These are phyloP conservation scores for Trichoderma sp. DNA, from an alignment of 2,329 filamentous ascomycete species.

Conservation along the genomic window DNA sequence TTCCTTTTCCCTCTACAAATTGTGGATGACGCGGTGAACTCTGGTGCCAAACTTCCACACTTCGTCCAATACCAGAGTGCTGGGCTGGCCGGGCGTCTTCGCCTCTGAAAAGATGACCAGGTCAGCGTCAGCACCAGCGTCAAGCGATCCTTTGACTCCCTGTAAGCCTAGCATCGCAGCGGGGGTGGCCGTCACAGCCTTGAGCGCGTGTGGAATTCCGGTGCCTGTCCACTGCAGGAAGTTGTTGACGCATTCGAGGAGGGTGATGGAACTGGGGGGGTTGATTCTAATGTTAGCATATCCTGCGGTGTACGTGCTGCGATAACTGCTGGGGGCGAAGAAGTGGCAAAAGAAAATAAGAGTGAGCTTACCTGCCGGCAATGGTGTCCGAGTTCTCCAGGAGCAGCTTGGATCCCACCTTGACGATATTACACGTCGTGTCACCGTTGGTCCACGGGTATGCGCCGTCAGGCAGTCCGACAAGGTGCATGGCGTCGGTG, in stretches of 20 bases:
- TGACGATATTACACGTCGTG: constrained; percentile 58
- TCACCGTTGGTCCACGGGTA: constrained; percentile 83
- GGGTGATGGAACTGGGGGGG: constrained; percentile 59
- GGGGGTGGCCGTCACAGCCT: constrained; percentile 72
- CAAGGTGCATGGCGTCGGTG: constrained; percentile 87
- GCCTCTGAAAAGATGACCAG: constrained; percentile 67
- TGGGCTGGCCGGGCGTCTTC: constrained; percentile 42
- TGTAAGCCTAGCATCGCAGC: constrained; percentile 72
- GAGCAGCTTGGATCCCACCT: constrained; percentile 69
- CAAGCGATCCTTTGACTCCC: constrained; percentile 63
- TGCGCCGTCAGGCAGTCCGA: constrained; percentile 77
- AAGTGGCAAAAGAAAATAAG: background rate
- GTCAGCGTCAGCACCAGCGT: constrained; percentile 64
- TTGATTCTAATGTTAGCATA: background rate
- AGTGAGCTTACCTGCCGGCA: constrained; percentile 63
- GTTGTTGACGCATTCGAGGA: constrained; percentile 82
- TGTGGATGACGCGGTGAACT: constrained; percentile 35
- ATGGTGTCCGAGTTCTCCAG: constrained; percentile 77
- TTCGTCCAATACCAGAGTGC: constrained; percentile 64
- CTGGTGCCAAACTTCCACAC: constrained; percentile 75
- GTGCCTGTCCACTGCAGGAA: constrained; percentile 73
- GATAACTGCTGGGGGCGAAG: background rate
- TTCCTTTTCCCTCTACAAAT: background rate
- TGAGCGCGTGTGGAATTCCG: constrained; percentile 65
- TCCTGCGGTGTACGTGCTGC: background rate